phyloP scores from a whole-genome alignment of 257 asterid genomes.

The Solanum gandarillasii region DNA sequence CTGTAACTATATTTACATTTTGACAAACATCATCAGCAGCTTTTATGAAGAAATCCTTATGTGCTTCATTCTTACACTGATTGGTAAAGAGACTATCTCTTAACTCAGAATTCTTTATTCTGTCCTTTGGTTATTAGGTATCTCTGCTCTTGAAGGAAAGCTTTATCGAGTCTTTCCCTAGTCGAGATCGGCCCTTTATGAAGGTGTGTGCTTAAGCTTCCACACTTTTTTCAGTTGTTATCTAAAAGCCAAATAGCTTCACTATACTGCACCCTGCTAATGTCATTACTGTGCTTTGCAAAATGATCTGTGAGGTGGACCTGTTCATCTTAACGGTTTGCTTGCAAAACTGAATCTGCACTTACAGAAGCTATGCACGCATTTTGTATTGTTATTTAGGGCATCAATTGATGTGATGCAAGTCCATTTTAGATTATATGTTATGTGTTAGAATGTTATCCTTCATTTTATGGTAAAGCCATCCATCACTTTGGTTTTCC shows the following conservation, averaged over 20 bases:
- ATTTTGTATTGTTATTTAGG: not conserved
- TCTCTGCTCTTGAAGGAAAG: conserved; percentile 93
- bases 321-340: not conserved
- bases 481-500: not conserved
- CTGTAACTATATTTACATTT: not conserved
- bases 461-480: not conserved
- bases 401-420: not conserved
- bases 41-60: not conserved
- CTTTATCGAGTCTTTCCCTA: conserved; percentile 86
- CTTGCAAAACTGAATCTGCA: not conserved
- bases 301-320: not conserved
- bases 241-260: not conserved
- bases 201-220: conserved; percentile 37
- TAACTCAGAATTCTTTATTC: not conserved
- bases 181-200: conserved; percentile 88
- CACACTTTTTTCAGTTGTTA: not conserved
- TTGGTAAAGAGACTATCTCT: not conserved
- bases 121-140: conserved; percentile 34
- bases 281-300: not conserved
- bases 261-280: not conserved
- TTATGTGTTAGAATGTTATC: not conserved
- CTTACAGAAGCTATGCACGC: not conserved
- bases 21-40: not conserved
- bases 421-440: not conserved
- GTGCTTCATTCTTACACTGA: not conserved